phyloP scores from a whole-genome alignment of 257 asterid species.

The Parsonsia alboflavescens region DNA sequence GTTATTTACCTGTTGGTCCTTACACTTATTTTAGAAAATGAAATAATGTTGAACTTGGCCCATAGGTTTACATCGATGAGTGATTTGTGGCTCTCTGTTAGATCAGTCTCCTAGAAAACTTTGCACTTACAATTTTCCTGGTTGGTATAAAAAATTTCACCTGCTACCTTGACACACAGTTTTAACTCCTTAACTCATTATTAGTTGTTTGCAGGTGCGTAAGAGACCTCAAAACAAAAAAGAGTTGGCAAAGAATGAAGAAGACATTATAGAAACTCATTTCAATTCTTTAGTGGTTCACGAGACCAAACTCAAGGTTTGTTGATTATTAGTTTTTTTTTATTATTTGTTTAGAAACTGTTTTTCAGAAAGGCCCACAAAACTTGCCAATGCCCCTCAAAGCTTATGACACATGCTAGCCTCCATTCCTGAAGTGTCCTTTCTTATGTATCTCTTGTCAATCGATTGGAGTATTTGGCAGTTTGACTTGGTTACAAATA shows the following conservation, averaged over 20 bases:
- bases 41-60: background rate
- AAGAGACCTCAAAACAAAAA: constrained; percentile 87
- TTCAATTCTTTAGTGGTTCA: constrained; percentile 69
- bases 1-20: background rate
- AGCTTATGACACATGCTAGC: background rate
- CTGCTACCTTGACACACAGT: background rate
- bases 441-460: background rate
- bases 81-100: background rate
- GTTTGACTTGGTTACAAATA: background rate
- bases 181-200: constrained; percentile 5
- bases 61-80: background rate
- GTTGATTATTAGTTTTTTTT: background rate
- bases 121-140: background rate
- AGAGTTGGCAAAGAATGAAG: constrained; percentile 82
- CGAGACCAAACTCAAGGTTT: constrained; percentile 87
- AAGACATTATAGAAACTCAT: constrained; percentile 78
- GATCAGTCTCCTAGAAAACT: background rate
- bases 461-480: background rate
- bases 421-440: background rate
- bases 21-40: background rate
- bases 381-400: background rate
- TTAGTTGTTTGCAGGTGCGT: constrained; percentile 58
- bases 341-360: background rate
- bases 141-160: no score
- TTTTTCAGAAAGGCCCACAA: background rate